Percentiles rank a stretch among this genome's conserved stretches.
Evolutionary conservation across 331 rosid genomes (phyloP).

Genomic region (Cucumis variabilis): DNA sequence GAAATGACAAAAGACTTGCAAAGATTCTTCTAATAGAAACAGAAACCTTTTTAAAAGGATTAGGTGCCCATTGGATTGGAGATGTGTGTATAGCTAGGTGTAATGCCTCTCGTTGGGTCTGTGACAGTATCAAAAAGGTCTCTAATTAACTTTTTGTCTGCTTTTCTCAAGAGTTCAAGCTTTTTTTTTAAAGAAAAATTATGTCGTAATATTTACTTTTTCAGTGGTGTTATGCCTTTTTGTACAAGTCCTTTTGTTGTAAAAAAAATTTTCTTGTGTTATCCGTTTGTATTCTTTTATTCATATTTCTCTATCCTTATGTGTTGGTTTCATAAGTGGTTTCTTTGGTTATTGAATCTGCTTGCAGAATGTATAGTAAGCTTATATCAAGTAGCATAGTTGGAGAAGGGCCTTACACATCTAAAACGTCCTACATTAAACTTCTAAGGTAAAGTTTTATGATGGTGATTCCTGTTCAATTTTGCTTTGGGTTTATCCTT

Average conservation of each 20-base stretch:
- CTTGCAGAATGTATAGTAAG: too few relatives aligned
- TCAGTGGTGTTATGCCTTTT: background rate
- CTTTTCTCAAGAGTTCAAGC: background rate
- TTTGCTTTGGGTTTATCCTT: too few relatives aligned
- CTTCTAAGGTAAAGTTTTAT: too few relatives aligned
- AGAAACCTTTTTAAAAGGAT: background rate
- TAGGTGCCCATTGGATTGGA: background rate
- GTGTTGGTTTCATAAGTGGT: background rate
- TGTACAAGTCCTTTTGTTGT: background rate
- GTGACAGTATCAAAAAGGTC: background rate
- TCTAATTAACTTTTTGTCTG: background rate
- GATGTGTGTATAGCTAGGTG: background rate
- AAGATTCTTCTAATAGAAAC: background rate
- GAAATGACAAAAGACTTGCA: background rate
- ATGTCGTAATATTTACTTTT: background rate
- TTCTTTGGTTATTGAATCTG: too few relatives aligned
- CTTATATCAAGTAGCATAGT: too few relatives aligned
- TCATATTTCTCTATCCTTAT: background rate
- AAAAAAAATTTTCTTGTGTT: background rate
- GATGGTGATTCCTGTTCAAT: too few relatives aligned
- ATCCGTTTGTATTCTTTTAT: background rate
- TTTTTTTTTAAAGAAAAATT: background rate
- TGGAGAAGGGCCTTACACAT: too few relatives aligned
- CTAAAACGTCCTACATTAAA: too few relatives aligned
- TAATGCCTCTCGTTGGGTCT: background rate